Evolutionary conservation across 139 green algal genomes (phyloP), one percentile per base, ranked within the genome.

Genomic region (Pseudopediastrum boryanum): DNA sequence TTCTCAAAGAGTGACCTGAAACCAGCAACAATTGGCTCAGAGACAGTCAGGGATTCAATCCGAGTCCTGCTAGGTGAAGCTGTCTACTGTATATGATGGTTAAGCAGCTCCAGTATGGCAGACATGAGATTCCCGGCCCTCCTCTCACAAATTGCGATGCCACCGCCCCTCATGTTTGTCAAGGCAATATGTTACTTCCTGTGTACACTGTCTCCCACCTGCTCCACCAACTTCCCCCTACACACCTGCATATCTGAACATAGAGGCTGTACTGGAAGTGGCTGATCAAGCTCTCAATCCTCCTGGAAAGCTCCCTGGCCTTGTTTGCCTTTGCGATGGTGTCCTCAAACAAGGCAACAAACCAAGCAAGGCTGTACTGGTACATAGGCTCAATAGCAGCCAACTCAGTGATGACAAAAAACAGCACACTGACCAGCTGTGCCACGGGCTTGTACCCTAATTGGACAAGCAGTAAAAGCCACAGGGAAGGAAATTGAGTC

Each of bases 1-100:
- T 94, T 94, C 83, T 94, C 91, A 80, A 96, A 96, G 35, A 96
- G 82, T n/a, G n/a, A n/a, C n/a, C n/a, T n/a, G n/a, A n/a, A n/a
- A n/a, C n/a, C n/a, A n/a, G n/a, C n/a, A n/a, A n/a, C n/a, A n/a
- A n/a, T n/a, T n/a, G n/a, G n/a, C n/a, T n/a, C n/a, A n/a, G n/a
- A n/a, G n/a, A n/a, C n/a, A n/a, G n/a, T n/a, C n/a, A n/a, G n/a
- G n/a, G n/a, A n/a, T n/a, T n/a, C n/a, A n/a, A n/a, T n/a, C n/a
- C n/a, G n/a, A n/a, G n/a, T n/a, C n/a, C n/a, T n/a, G n/a, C n/a
- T n/a, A n/a, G n/a, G n/a, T n/a, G n/a, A n/a, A n/a, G n/a, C n/a
- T n/a, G n/a, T n/a, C n/a, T n/a, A n/a, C n/a, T n/a, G n/a, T n/a
- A n/a, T n/a, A n/a, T n/a, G n/a, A n/a, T n/a, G n/a, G n/a, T n/a